phyloP scores from a whole-genome alignment of 257 asterid species.

The Gentiana dahurica region DNA sequence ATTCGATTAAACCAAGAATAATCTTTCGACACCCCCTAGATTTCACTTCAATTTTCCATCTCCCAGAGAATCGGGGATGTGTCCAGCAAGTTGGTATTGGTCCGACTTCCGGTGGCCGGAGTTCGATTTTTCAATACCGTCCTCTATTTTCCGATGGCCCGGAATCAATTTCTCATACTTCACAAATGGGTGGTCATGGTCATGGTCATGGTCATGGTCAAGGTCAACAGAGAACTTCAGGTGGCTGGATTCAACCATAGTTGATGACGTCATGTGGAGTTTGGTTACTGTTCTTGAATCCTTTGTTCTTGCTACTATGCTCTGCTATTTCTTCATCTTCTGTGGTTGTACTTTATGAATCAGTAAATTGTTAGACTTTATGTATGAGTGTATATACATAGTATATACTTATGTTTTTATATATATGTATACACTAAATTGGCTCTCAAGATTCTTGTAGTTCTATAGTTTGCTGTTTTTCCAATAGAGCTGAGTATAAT shows the following conservation, averaged over 20 bases:
- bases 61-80: constrained; percentile 10
- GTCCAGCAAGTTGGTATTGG: constrained; percentile 26
- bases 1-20: too few species aligned
- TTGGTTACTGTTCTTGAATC: constrained; percentile 33
- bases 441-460: too few species aligned
- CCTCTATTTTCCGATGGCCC: constrained; percentile 45
- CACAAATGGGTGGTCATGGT: constrained; percentile 11
- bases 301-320: constrained; percentile 39
- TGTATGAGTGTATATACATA: too few species aligned
- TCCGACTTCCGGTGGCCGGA: constrained; percentile 48
- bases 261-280: constrained; percentile 41
- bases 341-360: constrained; percentile 55
- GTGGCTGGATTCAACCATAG: constrained; percentile 34
- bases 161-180: constrained; percentile 28
- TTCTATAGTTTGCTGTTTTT: too few species aligned
- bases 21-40: too few species aligned
- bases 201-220: constrained; percentile 7
- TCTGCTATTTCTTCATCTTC: constrained; percentile 42
- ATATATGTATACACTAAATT: too few species aligned
- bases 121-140: constrained; percentile 19
- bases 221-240: constrained; percentile 24
- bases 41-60: background rate
- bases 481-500: too few species aligned
- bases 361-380: too few species aligned
- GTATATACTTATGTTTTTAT: too few species aligned